Base-by-base conservation (phyloP, 768 basidiomycete species). In the Naematelia aurantialba region DNA sequence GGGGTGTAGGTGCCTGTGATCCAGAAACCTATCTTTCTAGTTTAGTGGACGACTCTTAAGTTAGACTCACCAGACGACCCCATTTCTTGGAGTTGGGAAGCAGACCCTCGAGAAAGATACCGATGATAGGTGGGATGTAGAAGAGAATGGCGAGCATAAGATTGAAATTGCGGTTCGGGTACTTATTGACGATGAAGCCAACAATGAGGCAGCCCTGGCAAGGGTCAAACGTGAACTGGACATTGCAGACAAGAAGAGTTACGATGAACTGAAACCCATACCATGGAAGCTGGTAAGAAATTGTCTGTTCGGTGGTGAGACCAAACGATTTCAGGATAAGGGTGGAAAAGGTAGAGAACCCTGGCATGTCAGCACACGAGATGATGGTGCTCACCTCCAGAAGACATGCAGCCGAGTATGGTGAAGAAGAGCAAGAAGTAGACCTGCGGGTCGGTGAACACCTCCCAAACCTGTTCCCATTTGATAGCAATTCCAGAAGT, bases 311-410 rank as follows among this genome's bases (percentile, higher is more conserved):
- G 0, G 56, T 54, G 21, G 19, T 49, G 3, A 62, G 39, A 24
- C 61, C 61, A 27, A 62, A 62, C 4, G 61, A 62, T 22, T 62
- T 52, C 4, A 62, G 45, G 30, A 62, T 62, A n/a, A 62, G 39
- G 24, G 61, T 58, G 19, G 61, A 62, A 34, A 62, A 62, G n/a
- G 61, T 58, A 4, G 61, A 58, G 56, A 62, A 58, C 39, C 58
- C 57, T 58, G n/a, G 3, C 26, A 13, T n/a, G 3, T 25, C 22
- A 26, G 22, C 17, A 30, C 4, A 22, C 21, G 34, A 25, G 19
- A 21, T 12, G 24, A 25, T 11, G 2, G 24, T 3, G 49, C 56
- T 25, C 26, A 52, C 60, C 61, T 58, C 61, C 61, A 10, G 61
- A 62, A 39, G 61, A 55, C 17, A 31, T 19, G n/a, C 24, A 46